A percentile compares a stretch with the other conserved stretches of the same genome.
phyloP scores from a whole-genome alignment of 352 stramenopile species.

The Pythium plurisporium region DNA sequence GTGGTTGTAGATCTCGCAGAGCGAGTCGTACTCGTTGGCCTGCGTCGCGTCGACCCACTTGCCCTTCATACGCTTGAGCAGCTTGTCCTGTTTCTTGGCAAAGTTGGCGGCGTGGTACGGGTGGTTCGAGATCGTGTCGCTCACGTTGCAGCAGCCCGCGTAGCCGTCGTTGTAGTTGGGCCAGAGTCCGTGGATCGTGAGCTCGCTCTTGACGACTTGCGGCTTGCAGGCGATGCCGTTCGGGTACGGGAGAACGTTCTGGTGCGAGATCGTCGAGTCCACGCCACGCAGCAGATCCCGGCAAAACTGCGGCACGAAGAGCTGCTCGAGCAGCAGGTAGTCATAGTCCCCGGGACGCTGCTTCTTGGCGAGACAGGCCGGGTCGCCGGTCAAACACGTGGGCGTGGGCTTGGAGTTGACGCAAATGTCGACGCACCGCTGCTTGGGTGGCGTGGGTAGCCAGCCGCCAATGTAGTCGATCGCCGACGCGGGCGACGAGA shows the following conservation, averaged over 20 bases:
- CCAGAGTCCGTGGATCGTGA: constrained; percentile 79
- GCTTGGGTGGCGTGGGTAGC: constrained; percentile 33
- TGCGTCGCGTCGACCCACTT: constrained; percentile 70
- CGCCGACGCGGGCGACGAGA: constrained; percentile 49
- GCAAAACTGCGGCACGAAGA: constrained; percentile 80
- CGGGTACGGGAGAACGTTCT: constrained; percentile 66
- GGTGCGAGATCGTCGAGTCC: constrained; percentile 75
- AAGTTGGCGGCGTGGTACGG: constrained; percentile 52
- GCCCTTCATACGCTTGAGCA: constrained; percentile 50
- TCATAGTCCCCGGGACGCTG: constrained; percentile 66
- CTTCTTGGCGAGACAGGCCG: constrained; percentile 52
- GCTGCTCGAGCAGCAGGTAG: constrained; percentile 72
- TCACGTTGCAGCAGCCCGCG: constrained; percentile 68
- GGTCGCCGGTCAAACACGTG: constrained; percentile 49
- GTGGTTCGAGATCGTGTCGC: constrained; percentile 47
- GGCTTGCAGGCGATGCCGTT: constrained; percentile 42
- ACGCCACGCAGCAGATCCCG: constrained; percentile 63
- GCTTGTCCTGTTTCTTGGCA: constrained; percentile 31
- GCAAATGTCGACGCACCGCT: constrained; percentile 75
- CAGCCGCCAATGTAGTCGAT: constrained; percentile 65
- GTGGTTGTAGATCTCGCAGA: constrained; percentile 83
- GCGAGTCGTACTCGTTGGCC: constrained; percentile 41
- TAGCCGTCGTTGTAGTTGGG: constrained; percentile 78
- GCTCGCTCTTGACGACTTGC: constrained; percentile 37
- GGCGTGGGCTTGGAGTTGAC: constrained; percentile 48